A percentile compares a stretch with the other conserved stretches of the same genome.
phyloP scores from a whole-genome alignment of 1,284 basidiomycete species.

The Irpex sp. region DNA sequence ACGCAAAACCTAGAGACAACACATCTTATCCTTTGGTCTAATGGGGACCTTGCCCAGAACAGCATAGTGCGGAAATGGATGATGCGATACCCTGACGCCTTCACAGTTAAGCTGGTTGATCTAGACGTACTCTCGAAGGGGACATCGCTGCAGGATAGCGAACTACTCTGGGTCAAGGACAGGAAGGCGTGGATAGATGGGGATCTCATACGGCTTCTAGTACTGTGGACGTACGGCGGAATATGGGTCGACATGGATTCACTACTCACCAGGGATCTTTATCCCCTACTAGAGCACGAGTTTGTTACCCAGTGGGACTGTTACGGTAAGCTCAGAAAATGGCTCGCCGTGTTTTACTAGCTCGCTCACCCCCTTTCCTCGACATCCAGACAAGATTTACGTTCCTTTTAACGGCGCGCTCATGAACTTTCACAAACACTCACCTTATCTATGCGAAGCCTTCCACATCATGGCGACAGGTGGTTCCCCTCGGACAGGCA shows the following conservation, averaged over 20 bases:
- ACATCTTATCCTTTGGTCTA: constrained; percentile 83
- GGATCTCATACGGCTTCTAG: constrained; percentile 79
- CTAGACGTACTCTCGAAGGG: constrained; percentile 65
- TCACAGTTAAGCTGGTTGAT: constrained; percentile 68
- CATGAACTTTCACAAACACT: constrained; percentile 86
- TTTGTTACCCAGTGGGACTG: constrained; percentile 97
- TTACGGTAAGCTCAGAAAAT: constrained; percentile 62
- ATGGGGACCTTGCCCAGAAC: constrained; percentile 67
- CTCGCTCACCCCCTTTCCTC: too few relatives aligned
- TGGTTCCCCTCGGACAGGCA: constrained; percentile 67
- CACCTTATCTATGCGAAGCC: constrained; percentile 92
- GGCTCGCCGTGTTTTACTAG: too few relatives aligned
- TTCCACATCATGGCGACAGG: constrained; percentile 85
- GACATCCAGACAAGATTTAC: constrained; percentile 75
- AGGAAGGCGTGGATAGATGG: constrained; percentile 90
- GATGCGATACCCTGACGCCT: constrained; percentile 60
- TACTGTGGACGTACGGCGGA: constrained; percentile 88
- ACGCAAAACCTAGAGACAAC: constrained; percentile 72
- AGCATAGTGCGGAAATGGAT: constrained; percentile 61
- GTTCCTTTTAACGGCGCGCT: constrained; percentile 87
- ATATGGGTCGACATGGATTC: constrained; percentile 97
- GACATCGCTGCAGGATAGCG: constrained; percentile 69
- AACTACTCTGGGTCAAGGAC: constrained; percentile 60
- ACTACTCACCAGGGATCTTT: constrained; percentile 78
- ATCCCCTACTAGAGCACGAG: constrained; percentile 84